phyloP scores from a whole-genome alignment of 768 basidiomycete species.

The Boletus reticulatus region DNA sequence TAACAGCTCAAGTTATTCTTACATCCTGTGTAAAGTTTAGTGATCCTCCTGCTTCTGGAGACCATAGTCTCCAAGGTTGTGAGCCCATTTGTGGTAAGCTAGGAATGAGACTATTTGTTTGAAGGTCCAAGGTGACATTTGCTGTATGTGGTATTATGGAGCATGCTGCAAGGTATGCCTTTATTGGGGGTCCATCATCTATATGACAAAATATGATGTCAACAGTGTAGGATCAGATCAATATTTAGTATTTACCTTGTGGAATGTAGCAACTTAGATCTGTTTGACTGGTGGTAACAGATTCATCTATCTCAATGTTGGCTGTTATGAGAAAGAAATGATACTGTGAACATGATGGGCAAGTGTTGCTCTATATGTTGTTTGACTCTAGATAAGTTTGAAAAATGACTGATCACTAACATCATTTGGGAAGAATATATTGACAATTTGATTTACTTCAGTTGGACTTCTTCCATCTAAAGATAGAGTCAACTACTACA shows the following conservation, averaged over 20 bases:
- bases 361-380: neutral
- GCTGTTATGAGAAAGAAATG: constrained; percentile 12
- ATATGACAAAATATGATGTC: neutral
- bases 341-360: neutral
- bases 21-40: neutral
- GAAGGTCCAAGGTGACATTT: constrained; percentile 1
- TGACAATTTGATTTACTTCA: neutral
- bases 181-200: neutral
- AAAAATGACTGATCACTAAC: neutral
- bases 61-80: constrained; percentile 8
- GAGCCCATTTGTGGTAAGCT: neutral
- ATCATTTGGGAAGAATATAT: too few relatives aligned
- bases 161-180: constrained; percentile 7
- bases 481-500: neutral
- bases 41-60: neutral
- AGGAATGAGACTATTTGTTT: neutral
- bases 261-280: neutral
- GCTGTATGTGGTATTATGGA: neutral
- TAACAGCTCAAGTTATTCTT: too few relatives aligned
- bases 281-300: neutral
- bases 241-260: neutral
- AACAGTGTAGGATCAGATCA: neutral
- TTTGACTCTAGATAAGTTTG: neutral
- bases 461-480: neutral
- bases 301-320: neutral